Percentiles rank a stretch among this genome's conserved stretches.
phyloP scores from a whole-genome alignment of 192 early-diverging fungal genomes.

The Backusella circina region DNA sequence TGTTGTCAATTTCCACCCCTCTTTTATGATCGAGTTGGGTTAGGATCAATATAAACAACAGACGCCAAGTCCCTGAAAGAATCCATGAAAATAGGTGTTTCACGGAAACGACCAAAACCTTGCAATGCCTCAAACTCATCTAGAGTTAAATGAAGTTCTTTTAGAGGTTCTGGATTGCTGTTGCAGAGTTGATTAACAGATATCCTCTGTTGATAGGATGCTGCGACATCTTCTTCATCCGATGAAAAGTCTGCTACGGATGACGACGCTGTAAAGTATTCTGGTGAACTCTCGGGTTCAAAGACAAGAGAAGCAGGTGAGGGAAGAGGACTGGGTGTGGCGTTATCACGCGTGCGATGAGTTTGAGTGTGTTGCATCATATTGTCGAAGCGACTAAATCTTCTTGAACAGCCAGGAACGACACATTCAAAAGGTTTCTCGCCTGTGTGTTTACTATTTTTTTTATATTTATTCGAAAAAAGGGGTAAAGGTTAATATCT shows the following conservation, averaged over 20 bases:
- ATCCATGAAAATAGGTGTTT: constrained; percentile 2
- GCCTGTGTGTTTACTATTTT: constrained; percentile 31
- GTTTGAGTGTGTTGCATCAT: constrained; percentile 80
- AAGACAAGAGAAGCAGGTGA: not conserved
- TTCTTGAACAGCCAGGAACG: constrained; percentile 57
- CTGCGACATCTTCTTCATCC: not conserved
- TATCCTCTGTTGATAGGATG: not conserved
- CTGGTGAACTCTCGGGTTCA: not conserved
- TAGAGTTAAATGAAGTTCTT: constrained; percentile 18
- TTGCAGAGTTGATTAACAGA: not conserved
- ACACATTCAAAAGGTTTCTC: constrained; percentile 71
- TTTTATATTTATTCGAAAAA: too few relatives aligned
- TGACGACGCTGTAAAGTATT: not conserved
- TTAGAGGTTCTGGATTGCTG: not conserved
- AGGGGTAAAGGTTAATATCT: not conserved
- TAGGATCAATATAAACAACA: constrained; percentile 9
- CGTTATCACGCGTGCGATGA: constrained; percentile 39
- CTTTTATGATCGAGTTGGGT: constrained; percentile 1
- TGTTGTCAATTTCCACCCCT: not conserved
- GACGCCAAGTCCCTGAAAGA: constrained; percentile 7
- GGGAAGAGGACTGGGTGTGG: not conserved
- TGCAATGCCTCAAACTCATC: constrained; percentile 38
- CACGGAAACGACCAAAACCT: constrained; percentile 31
- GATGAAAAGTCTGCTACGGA: not conserved
- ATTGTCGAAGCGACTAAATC: constrained; percentile 75